phyloP scores from a whole-genome alignment of 2,329 filamentous ascomycete genomes.

The Nigrospora sphaerica region DNA sequence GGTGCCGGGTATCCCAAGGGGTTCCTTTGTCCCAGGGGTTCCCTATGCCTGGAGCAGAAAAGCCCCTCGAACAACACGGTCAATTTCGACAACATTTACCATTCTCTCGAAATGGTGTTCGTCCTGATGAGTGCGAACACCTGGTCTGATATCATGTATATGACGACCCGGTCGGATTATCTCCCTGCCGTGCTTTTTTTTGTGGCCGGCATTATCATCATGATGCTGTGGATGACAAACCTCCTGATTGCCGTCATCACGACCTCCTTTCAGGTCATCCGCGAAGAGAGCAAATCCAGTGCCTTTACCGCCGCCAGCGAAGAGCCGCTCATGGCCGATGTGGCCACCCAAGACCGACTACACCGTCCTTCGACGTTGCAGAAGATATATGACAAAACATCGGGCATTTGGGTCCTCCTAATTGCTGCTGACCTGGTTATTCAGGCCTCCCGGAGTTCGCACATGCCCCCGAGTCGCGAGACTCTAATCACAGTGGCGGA shows the following conservation, averaged over 20 bases:
- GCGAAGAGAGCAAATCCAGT: constrained; percentile 90
- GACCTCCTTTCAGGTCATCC: constrained; percentile 95
- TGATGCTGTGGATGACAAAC: constrained; percentile 95
- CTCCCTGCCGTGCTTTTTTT: constrained; percentile 76
- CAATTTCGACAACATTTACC: constrained; percentile 89
- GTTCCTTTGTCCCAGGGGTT: constrained; percentile 78
- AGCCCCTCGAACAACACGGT: constrained; percentile 82
- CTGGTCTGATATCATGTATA: constrained; percentile 91
- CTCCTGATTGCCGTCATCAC: constrained; percentile 94
- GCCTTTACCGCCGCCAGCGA: constrained; percentile 78
- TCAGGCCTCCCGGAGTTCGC: constrained; percentile 69
- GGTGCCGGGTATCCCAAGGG: constrained; percentile 63
- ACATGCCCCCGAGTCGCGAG: constrained; percentile 57
- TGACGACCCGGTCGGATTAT: constrained; percentile 87
- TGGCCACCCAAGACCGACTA: constrained; percentile 35
- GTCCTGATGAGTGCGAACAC: constrained; percentile 99
- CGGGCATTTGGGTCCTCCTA: constrained; percentile 69
- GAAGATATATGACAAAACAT: constrained; percentile 65
- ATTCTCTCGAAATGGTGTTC: constrained; percentile 91
- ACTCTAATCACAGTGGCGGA: constrained; percentile 67
- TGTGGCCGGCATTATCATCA: constrained; percentile 70
- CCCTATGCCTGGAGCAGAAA: constrained; percentile 69
- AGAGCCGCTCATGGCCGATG: constrained; percentile 23
- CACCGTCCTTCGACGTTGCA: constrained; percentile 49
- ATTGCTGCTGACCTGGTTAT: constrained; percentile 76